Percentiles rank a stretch among this genome's conserved stretches.
phyloP scores from a whole-genome alignment of 2,329 filamentous ascomycete genomes.

The Pestalotiopsis sp. region DNA sequence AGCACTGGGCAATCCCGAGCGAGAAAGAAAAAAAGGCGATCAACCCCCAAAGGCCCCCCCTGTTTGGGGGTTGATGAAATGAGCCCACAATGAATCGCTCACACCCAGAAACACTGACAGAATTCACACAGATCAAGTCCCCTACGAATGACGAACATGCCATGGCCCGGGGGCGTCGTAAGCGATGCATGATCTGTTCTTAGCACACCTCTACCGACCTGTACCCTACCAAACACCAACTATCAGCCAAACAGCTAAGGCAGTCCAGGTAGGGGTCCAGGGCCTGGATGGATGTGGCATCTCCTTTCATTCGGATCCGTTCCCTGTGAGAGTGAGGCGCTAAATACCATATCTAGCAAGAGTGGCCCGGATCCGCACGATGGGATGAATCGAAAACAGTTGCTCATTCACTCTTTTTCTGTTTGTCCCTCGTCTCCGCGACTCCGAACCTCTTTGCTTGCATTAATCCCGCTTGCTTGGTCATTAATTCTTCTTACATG shows the following conservation, averaged over 20 bases:
- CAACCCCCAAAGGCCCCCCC: not conserved
- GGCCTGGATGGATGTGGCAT: not conserved
- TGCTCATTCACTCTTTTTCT: not conserved
- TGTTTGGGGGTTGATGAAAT: not conserved
- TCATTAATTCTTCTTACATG: not conserved
- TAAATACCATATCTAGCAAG: not conserved
- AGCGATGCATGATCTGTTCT: not conserved
- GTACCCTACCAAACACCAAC: not conserved
- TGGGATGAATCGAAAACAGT: not conserved
- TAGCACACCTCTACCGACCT: not conserved
- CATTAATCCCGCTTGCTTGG: not conserved
- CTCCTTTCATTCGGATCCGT: not conserved
- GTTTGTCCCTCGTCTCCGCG: not conserved
- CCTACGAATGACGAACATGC: not conserved
- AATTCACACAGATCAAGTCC: not conserved
- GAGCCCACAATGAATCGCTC: constrained; percentile 3
- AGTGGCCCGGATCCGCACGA: not conserved
- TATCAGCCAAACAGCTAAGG: not conserved
- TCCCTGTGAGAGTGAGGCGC: not conserved
- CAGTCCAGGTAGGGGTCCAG: not conserved
- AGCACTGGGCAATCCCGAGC: not conserved
- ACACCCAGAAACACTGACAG: not conserved
- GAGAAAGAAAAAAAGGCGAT: not conserved
- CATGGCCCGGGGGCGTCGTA: not conserved
- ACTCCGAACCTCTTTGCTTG: not conserved